Conservation (phyloP, 2,329 filamentous ascomycete genomes). For the Phialemoniopsis sp. region DNA sequence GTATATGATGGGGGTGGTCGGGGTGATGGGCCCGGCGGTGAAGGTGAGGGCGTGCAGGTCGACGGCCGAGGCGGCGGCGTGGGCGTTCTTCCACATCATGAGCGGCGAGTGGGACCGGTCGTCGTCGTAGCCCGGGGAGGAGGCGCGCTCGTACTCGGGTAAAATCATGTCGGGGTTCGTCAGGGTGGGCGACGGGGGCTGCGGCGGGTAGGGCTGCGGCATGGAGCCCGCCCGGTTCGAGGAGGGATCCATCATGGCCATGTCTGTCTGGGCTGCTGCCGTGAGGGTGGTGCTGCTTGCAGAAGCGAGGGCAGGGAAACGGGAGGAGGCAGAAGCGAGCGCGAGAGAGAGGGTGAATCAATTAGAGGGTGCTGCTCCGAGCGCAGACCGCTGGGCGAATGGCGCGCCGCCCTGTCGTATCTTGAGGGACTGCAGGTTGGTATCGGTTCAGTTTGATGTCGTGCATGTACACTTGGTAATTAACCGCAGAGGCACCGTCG, state of each 20-base stretch:
- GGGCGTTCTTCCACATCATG: conserved; percentile 47
- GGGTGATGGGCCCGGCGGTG: conserved; percentile 39
- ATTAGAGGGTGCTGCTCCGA: too few relatives aligned
- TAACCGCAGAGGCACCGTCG: too few relatives aligned
- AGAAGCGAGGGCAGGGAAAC: neutral
- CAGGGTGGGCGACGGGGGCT: conserved; percentile 75
- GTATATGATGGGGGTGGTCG: conserved; percentile 63
- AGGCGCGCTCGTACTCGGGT: conserved; percentile 63
- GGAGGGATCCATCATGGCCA: conserved; percentile 19
- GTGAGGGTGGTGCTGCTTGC: neutral
- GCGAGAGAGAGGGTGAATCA: neutral
- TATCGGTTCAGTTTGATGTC: too few relatives aligned
- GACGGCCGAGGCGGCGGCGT: conserved; percentile 22
- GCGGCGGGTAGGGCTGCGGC: conserved; percentile 34
- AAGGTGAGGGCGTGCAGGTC: conserved; percentile 30
- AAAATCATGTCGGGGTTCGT: conserved; percentile 95
- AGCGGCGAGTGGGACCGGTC: conserved; percentile 38
- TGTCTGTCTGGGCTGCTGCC: conserved; percentile 1
- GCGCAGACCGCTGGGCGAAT: too few relatives aligned
- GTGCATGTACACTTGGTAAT: too few relatives aligned
- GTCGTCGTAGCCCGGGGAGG: conserved; percentile 46
- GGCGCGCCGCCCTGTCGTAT: too few relatives aligned
- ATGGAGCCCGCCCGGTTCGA: conserved; percentile 18
- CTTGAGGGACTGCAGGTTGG: too few relatives aligned
- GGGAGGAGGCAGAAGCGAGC: too few relatives aligned